phyloP scores from a whole-genome alignment of 2,329 filamentous ascomycete species.

The Colletotrichum aenigma region DNA sequence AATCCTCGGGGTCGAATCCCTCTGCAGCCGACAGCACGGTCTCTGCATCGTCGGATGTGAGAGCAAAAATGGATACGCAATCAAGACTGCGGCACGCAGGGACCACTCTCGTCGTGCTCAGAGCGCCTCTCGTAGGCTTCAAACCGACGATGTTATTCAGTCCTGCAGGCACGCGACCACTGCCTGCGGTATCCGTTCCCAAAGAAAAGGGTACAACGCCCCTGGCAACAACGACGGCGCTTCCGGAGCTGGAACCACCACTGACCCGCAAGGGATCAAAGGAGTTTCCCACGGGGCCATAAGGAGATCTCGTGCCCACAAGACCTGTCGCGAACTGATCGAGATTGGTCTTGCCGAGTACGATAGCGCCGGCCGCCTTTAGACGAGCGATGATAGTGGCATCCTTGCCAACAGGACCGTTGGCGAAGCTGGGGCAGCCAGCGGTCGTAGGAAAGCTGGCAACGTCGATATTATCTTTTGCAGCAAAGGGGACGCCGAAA shows the following conservation, averaged over 20 bases:
- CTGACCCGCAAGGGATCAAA: constrained; percentile 42
- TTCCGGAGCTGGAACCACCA: constrained; percentile 64
- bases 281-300: constrained; percentile 58
- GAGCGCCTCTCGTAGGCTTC: constrained; percentile 57
- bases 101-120: constrained; percentile 52
- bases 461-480: constrained; percentile 63
- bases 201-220: constrained; percentile 60
- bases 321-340: constrained; percentile 69
- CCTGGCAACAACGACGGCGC: constrained; percentile 57
- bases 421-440: constrained; percentile 53
- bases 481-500: constrained; percentile 61
- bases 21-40: constrained; percentile 52
- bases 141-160: constrained; percentile 58
- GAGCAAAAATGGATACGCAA: constrained; percentile 59
- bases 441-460: constrained; percentile 55
- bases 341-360: constrained; percentile 64
- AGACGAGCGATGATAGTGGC: constrained; percentile 53
- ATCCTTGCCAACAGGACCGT: constrained; percentile 46
- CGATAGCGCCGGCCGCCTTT: constrained; percentile 57
- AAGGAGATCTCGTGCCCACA: constrained; percentile 64
- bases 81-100: constrained; percentile 63
- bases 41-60: constrained; percentile 53
- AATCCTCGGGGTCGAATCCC: constrained; percentile 51
- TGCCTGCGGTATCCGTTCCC: constrained; percentile 61
- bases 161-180: constrained; percentile 56